These are phyloP conservation scores for Aspergillus piperis DNA, from an alignment of 2,329 filamentous ascomycete species.

Conservation along the genomic window DNA sequence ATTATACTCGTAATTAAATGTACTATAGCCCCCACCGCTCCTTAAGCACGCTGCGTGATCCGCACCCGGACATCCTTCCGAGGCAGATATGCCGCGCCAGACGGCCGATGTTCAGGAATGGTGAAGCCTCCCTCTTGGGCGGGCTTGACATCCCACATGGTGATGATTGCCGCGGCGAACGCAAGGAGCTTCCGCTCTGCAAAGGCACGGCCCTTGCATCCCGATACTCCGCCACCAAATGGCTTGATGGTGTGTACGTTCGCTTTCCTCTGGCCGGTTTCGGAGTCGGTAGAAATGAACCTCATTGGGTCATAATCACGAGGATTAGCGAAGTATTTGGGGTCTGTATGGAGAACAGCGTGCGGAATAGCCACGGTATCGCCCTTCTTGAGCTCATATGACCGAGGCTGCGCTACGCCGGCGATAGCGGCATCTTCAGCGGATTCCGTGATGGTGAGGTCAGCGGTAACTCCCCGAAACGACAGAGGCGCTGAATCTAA, in stretches of 20 bases:
- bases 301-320: slow-evolving; percentile 47
- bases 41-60: slow-evolving; percentile 48
- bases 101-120: slow-evolving; percentile 53
- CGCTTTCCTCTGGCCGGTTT: slow-evolving; percentile 37
- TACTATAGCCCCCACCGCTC: neutral
- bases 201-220: slow-evolving; percentile 55
- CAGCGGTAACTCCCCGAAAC: slow-evolving; percentile 42
- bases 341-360: slow-evolving; percentile 47
- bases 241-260: slow-evolving; percentile 48
- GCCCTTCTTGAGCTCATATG: slow-evolving; percentile 45
- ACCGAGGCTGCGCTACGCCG: slow-evolving; percentile 31
- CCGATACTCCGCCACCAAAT: slow-evolving; percentile 52
- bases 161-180: slow-evolving; percentile 55
- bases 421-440: slow-evolving; percentile 38
- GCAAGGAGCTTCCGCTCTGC: slow-evolving; percentile 54
- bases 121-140: slow-evolving; percentile 49
- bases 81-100: slow-evolving; percentile 54
- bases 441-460: slow-evolving; percentile 44
- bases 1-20: too few relatives aligned
- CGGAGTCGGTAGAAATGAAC: slow-evolving; percentile 48
- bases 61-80: slow-evolving; percentile 56
- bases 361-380: slow-evolving; percentile 49
- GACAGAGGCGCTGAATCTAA: slow-evolving; percentile 47
- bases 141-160: slow-evolving; percentile 59
- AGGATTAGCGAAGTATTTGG: slow-evolving; percentile 43